phyloP scores from a whole-genome alignment of 805 yeast species.

The Zygotorulaspora florentina region DNA sequence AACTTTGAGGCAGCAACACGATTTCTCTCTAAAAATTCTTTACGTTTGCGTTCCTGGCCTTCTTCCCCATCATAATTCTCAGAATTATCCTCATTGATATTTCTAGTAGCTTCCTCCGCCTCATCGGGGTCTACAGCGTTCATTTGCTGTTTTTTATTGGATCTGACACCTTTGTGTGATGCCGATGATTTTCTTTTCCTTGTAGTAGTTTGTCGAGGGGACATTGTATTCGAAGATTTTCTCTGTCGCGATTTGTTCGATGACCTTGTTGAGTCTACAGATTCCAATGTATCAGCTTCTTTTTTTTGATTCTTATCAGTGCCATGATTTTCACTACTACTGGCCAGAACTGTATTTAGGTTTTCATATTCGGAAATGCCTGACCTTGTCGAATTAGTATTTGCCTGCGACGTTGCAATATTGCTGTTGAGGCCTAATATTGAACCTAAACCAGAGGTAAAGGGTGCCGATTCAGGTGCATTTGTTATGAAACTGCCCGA shows the following conservation, averaged over 20 bases:
- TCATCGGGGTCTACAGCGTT: slow-evolving; percentile 7
- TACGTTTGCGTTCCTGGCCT: slow-evolving; percentile 64
- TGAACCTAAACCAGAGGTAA: slow-evolving; percentile 14
- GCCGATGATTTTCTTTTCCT: slow-evolving; percentile 10
- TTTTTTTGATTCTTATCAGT: background rate
- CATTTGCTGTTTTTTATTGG: slow-evolving; percentile 11
- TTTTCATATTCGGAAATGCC: background rate
- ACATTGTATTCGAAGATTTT: slow-evolving; percentile 3
- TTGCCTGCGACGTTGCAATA: background rate
- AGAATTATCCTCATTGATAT: slow-evolving; percentile 2
- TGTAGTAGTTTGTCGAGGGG: slow-evolving; percentile 6
- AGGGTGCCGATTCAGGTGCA: slow-evolving; percentile 4
- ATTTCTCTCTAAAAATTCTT: slow-evolving; percentile 79
- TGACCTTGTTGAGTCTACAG: background rate
- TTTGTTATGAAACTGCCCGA: background rate
- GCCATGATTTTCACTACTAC: background rate
- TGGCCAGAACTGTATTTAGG: background rate
- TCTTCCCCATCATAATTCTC: slow-evolving; percentile 44
- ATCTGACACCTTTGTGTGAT: slow-evolving; percentile 8
- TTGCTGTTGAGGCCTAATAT: slow-evolving; percentile 6
- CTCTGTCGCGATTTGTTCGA: slow-evolving; percentile 3
- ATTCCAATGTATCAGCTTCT: background rate
- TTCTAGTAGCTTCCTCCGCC: background rate
- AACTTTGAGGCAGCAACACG: slow-evolving; percentile 94
- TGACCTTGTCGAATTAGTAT: background rate